A percentile compares a stretch with the other conserved stretches of the same genome.
phyloP scores from a whole-genome alignment of 1,284 basidiomycete species.

The Rhodotorula glutinis region DNA sequence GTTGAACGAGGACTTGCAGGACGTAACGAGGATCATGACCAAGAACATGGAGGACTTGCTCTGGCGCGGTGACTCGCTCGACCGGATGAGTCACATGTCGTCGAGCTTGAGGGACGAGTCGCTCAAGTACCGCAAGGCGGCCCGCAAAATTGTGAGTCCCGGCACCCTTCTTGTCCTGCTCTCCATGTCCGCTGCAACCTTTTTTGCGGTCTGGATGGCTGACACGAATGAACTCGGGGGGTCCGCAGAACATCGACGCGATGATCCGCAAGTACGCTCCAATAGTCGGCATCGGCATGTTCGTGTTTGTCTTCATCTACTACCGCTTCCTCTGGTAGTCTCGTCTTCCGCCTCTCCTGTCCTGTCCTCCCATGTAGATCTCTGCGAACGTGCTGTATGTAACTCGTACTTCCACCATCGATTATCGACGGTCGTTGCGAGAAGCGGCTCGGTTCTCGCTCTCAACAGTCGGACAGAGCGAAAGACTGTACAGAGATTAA shows the following conservation, averaged over 20 bases:
- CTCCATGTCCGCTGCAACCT: background rate
- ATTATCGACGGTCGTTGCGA: too few relatives aligned
- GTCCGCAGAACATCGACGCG: slow-evolving; percentile 59
- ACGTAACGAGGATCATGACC: slow-evolving; percentile 99
- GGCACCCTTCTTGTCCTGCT: background rate
- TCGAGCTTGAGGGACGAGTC: slow-evolving; percentile 95
- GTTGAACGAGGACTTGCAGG: slow-evolving; percentile 92
- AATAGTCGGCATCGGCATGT: slow-evolving; percentile 70
- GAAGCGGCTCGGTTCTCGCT: too few relatives aligned
- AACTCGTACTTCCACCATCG: too few relatives aligned
- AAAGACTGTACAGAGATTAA: too few relatives aligned
- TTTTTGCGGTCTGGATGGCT: too few relatives aligned
- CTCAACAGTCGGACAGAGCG: too few relatives aligned
- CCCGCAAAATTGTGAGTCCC: slow-evolving; percentile 66
- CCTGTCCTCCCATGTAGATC: too few relatives aligned
- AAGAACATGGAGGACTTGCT: slow-evolving; percentile 99
- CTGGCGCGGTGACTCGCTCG: slow-evolving; percentile 94
- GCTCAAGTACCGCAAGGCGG: slow-evolving; percentile 94
- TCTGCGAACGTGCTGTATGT: too few relatives aligned
- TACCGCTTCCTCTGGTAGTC: slow-evolving; percentile 65
- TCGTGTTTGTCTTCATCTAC: slow-evolving; percentile 83
- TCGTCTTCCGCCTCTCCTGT: slow-evolving; percentile 6
- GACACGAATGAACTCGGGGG: too few relatives aligned
- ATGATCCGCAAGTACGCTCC: slow-evolving; percentile 96
- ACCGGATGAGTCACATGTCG: slow-evolving; percentile 97